Percentiles rank a stretch among this genome's conserved stretches.
These are phyloP conservation scores for Royoungia palumana DNA, from an alignment of 768 basidiomycete genomes.

Conservation along the genomic window DNA sequence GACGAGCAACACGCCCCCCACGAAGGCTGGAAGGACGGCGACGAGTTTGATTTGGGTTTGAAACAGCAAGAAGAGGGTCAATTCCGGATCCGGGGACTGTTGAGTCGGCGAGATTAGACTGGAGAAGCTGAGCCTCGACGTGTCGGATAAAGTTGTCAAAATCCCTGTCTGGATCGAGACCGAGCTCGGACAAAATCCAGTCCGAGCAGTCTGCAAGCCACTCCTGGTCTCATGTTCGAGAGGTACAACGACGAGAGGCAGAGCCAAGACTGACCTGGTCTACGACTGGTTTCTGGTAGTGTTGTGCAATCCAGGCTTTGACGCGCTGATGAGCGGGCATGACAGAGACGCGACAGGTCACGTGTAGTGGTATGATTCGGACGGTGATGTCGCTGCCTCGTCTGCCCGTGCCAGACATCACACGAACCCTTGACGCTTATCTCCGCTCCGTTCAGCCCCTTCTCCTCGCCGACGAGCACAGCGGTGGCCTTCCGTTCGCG, in stretches of 20 bases:
- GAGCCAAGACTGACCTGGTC: constrained; percentile 51
- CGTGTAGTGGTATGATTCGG: constrained; percentile 18
- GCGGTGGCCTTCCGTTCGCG: constrained; percentile 48
- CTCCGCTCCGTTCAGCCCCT: constrained; percentile 76
- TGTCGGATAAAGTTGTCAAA: constrained; percentile 51
- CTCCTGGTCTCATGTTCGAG: constrained; percentile 41
- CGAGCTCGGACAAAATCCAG: constrained; percentile 53
- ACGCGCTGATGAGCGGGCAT: constrained; percentile 34
- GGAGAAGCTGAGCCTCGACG: constrained; percentile 64
- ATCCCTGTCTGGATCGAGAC: constrained; percentile 44
- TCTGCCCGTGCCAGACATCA: constrained; percentile 79
- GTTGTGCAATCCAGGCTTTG: constrained; percentile 48
- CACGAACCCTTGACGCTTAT: constrained; percentile 73
- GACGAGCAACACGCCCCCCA: constrained; percentile 1
- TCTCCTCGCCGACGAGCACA: constrained; percentile 67
- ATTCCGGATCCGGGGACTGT: constrained; percentile 70
- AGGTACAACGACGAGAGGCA: not conserved
- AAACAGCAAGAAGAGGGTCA: constrained; percentile 18
- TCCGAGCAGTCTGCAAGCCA: constrained; percentile 74
- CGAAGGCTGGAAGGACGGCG: constrained; percentile 1
- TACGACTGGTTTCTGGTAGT: constrained; percentile 59
- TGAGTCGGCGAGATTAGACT: constrained; percentile 70
- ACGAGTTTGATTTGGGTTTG: constrained; percentile 8
- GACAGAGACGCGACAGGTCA: not conserved
- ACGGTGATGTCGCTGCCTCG: constrained; percentile 48